These are phyloP conservation scores for Sarcodon aspratus DNA, from an alignment of 768 basidiomycete species.

Conservation along the genomic window DNA sequence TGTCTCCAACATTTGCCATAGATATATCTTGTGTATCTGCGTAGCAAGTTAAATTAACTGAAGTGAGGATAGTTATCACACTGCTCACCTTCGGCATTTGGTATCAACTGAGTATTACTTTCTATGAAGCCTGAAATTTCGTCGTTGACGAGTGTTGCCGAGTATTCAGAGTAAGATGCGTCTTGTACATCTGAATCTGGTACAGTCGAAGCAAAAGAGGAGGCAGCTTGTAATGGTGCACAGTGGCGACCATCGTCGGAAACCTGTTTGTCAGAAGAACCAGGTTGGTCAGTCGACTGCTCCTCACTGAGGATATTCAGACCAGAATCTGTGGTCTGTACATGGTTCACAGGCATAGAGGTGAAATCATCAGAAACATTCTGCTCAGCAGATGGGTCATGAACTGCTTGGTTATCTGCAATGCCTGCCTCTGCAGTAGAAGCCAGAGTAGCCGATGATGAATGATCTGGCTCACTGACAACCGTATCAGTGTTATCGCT, in stretches of 20 bases:
- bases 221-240: constrained; percentile 21
- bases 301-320: too few species aligned
- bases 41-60: too few species aligned
- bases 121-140: constrained; percentile 3
- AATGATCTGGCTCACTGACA: neutral
- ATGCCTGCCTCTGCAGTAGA: neutral
- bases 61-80: too few species aligned
- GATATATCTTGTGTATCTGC: constrained; percentile 1
- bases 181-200: constrained; percentile 28
- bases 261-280: constrained; percentile 35
- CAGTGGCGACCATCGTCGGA: neutral
- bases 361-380: constrained; percentile 21
- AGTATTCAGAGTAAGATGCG: constrained; percentile 6
- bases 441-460: neutral
- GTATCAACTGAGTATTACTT: too few species aligned
- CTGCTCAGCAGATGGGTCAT: constrained; percentile 15
- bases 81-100: too few species aligned
- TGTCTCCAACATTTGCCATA: constrained; percentile 14
- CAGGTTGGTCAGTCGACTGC: constrained; percentile 25
- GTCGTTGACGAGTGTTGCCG: constrained; percentile 6
- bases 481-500: constrained; percentile 3
- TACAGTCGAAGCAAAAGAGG: constrained; percentile 42
- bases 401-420: constrained; percentile 8
- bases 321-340: too few species aligned
- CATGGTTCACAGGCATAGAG: constrained; percentile 16